A percentile compares a stretch with the other conserved stretches of the same genome.
phyloP scores from a whole-genome alignment of 164 flowering plant genomes.

The Litsea cubeba region DNA sequence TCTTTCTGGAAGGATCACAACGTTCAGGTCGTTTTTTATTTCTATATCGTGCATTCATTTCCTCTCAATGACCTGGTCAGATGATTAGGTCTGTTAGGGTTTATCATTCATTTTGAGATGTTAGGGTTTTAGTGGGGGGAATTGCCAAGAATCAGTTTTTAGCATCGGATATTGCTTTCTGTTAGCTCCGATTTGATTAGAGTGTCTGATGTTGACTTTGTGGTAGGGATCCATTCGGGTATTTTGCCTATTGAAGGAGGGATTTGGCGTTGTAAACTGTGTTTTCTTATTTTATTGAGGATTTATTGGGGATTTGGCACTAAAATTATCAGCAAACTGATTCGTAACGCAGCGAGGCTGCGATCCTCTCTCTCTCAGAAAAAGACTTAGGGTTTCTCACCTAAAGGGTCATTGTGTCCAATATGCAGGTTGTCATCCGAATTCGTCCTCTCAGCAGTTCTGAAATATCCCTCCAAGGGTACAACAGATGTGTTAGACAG shows the following conservation, averaged over 20 bases:
- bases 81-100: neutral
- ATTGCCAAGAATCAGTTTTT: neutral
- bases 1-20: conserved; percentile 89
- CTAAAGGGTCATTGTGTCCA: neutral
- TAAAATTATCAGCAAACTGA: too few species aligned
- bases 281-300: neutral
- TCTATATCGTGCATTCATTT: neutral
- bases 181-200: neutral
- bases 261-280: neutral
- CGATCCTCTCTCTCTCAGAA: neutral
- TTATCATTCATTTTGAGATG: neutral
- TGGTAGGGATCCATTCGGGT: neutral
- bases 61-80: neutral
- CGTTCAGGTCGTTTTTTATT: conserved; percentile 55
- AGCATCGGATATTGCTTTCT: neutral
- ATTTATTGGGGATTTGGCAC: too few species aligned
- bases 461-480: conserved; percentile 80
- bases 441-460: conserved; percentile 77
- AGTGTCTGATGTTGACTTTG: neutral
- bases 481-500: conserved; percentile 71
- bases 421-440: conserved; percentile 79
- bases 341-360: too few species aligned
- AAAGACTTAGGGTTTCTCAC: neutral
- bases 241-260: neutral
- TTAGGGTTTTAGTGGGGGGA: neutral